Evolutionary conservation across 768 basidiomycete species (phyloP), one percentile per base, ranked within the genome.

Genomic region (Boletus rex-veris): DNA sequence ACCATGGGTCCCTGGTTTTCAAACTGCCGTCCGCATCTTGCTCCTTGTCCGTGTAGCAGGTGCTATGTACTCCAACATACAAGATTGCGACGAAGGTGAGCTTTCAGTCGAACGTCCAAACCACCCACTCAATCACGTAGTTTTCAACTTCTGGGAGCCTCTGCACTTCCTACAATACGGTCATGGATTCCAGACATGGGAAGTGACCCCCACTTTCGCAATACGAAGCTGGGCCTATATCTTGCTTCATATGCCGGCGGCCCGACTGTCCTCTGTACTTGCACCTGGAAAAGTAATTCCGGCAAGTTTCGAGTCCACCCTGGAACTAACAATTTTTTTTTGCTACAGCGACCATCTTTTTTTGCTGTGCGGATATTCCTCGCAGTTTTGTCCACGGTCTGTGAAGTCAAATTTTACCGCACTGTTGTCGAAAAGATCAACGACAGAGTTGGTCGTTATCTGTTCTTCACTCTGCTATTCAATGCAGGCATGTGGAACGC

Each of bases 81-180:
- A 86, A 63, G 97, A 98, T 66, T 98, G 97, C 58, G 97, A 99
- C 65, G 97, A 99, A 83, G 94, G 96, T 93, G 49, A 56, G 64
- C 48, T 33, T 45, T 44, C 39, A 26, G 21, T 31, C 28, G 15
- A 14, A 14, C 7, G 12, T 35, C 3, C 24, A 48, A 37, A 38
- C 0, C 28, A 41, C 18, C 3, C 16, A 37, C 45, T 52, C 36
- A 54, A 37, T 33, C n/a, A 11, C 12, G 19, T 46, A 99, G 97
- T 97, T 12, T 99, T 86, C 80, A 99, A 99, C 73, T 99, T 97
- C 71, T 98, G 92, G 92, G 97, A 98, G 66, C 97, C 97, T 18
- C 74, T 99, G 15, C 97, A 99, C 73, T 95, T 94, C 66, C 77
- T 97, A 52, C 82, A 86, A 54, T 75, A 84, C 52, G 92, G 92